Conservation (phyloP, 208 protist species). For the Leishmania major region DNA sequence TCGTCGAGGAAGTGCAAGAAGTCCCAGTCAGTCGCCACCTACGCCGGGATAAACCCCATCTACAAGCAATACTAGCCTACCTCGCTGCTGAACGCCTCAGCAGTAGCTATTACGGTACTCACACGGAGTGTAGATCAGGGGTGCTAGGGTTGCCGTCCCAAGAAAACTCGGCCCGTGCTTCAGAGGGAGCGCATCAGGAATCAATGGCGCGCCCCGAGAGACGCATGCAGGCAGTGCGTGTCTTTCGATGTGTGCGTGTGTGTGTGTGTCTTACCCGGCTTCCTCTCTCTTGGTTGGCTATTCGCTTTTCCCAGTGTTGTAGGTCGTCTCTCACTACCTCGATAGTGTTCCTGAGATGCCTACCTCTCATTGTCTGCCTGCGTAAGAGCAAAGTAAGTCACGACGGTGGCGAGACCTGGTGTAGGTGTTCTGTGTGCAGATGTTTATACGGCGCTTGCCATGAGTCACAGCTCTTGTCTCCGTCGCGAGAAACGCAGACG, state of each 20-base stretch:
- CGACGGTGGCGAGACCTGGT: background rate
- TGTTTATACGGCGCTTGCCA: background rate
- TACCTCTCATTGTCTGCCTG: background rate
- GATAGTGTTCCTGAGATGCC: background rate
- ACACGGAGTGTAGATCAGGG: background rate
- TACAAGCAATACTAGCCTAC: constrained; percentile 53
- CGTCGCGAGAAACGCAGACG: background rate
- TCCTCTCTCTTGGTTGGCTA: background rate
- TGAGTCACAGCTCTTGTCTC: background rate
- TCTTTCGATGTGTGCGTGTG: background rate
- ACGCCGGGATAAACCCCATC: constrained; percentile 30
- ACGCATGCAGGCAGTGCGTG: background rate
- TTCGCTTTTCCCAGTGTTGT: background rate
- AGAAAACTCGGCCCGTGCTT: background rate
- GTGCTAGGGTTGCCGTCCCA: background rate
- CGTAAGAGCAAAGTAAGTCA: background rate
- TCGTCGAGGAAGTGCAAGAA: constrained; percentile 22
- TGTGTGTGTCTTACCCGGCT: background rate
- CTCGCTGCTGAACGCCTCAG: background rate
- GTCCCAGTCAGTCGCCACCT: constrained; percentile 14
- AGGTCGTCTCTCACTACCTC: background rate
- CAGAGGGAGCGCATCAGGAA: background rate
- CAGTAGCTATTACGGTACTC: background rate
- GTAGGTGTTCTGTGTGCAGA: no score
- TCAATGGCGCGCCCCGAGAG: background rate